Evolutionary conservation across 1,139 yeast species (phyloP).

Genomic region (Magnusiomyces magnusii): DNA sequence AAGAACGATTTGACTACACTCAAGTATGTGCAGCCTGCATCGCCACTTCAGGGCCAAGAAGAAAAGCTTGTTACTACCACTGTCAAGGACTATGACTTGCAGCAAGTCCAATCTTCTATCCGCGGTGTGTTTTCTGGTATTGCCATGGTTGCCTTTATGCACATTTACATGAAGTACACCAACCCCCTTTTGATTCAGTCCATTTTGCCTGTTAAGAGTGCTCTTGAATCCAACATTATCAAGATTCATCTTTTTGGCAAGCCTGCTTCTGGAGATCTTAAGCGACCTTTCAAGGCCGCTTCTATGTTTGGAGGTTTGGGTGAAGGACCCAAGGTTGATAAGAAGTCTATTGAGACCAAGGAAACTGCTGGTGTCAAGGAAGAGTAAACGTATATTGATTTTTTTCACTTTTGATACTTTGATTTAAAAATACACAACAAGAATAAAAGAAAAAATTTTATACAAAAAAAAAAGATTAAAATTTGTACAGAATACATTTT

Average conservation of each 20-base stretch:
- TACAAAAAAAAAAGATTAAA: no score
- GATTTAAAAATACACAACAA: no score
- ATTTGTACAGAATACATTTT: no score
- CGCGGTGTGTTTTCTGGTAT: constrained; percentile 79
- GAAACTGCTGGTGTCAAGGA: constrained; percentile 84
- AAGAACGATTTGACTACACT: constrained; percentile 90
- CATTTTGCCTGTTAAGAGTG: constrained; percentile 81
- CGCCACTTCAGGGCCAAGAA: constrained; percentile 72
- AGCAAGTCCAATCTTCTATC: constrained; percentile 71
- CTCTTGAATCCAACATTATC: constrained; percentile 85
- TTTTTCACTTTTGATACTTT: no score
- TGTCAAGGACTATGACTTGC: constrained; percentile 87
- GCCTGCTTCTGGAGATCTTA: constrained; percentile 83
- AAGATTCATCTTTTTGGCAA: constrained; percentile 82
- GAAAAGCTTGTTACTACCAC: constrained; percentile 77
- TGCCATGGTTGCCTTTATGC: constrained; percentile 99
- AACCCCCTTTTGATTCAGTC: constrained; percentile 96
- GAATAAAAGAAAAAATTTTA: no score
- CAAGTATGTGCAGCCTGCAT: constrained; percentile 84
- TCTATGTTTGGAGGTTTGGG: constrained; percentile 70
- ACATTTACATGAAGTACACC: constrained; percentile 94
- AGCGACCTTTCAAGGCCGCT: constrained; percentile 94
- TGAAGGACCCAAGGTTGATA: constrained; percentile 60
- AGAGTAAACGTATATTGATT: no score
- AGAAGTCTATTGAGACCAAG: constrained; percentile 61